A percentile compares a stretch with the other conserved stretches of the same genome.
These are phyloP conservation scores for Boletellus ananas DNA, from an alignment of 768 basidiomycete species.

Conservation along the genomic window DNA sequence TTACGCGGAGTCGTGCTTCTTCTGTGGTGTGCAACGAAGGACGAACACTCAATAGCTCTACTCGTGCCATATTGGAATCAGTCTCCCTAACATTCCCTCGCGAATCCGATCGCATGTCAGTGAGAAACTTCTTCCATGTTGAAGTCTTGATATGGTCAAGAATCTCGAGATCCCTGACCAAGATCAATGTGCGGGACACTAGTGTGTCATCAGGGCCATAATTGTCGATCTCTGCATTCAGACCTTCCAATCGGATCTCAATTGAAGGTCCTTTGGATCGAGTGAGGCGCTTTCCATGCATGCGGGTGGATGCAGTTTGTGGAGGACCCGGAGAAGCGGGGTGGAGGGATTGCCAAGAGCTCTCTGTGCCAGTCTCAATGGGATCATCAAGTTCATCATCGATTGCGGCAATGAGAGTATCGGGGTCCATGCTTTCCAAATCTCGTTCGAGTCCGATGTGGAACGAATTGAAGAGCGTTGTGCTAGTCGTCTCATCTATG, in stretches of 20 bases:
- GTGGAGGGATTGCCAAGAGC: conserved; percentile 88
- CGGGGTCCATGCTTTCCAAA: conserved; percentile 67
- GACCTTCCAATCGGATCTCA: conserved; percentile 70
- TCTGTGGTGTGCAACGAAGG: conserved; percentile 68
- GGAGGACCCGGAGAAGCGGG: conserved; percentile 44
- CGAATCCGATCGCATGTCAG: conserved; percentile 77
- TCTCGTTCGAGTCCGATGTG: conserved; percentile 88
- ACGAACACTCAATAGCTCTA: conserved; percentile 72
- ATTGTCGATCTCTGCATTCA: conserved; percentile 65
- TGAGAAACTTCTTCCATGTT: conserved; percentile 97
- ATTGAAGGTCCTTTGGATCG: conserved; percentile 78
- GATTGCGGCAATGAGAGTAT: conserved; percentile 82
- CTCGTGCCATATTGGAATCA: conserved; percentile 88
- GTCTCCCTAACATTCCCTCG: conserved; percentile 88
- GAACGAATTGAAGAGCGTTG: conserved; percentile 89
- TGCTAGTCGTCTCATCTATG: conserved; percentile 62
- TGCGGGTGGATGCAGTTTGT: conserved; percentile 32
- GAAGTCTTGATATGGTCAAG: conserved; percentile 97
- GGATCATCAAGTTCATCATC: conserved; percentile 85
- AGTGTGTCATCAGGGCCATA: conserved; percentile 52
- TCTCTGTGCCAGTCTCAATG: conserved; percentile 67
- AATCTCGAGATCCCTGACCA: conserved; percentile 77
- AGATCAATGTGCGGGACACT: conserved; percentile 64
- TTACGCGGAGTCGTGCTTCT: conserved; percentile 70
- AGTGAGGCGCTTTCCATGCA: conserved; percentile 59